phyloP scores from a whole-genome alignment of 176 grass and related monocot genomes.

The Zoysia japonica region DNA sequence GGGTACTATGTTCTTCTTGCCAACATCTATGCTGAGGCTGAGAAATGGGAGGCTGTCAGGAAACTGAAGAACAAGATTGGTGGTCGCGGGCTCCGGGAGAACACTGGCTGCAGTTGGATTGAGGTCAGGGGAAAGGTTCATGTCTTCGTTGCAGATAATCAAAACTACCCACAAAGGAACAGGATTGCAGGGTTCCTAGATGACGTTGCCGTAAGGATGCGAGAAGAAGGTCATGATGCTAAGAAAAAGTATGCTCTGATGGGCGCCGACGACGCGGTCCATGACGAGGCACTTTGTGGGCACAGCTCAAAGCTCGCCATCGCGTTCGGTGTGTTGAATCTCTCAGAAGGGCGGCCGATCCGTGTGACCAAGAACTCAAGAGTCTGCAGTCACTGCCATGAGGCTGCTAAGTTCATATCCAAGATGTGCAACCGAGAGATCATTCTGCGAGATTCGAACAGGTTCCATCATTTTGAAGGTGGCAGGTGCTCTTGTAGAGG shows the following conservation, averaged over 20 bases:
- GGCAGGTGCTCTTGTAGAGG: constrained; percentile 91
- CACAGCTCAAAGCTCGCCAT: constrained; percentile 86
- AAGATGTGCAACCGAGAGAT: constrained; percentile 74
- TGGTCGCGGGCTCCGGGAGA: constrained; percentile 51
- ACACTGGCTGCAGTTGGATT: constrained; percentile 73
- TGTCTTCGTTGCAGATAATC: constrained; percentile 56
- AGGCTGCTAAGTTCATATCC: constrained; percentile 73
- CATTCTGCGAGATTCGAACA: constrained; percentile 74
- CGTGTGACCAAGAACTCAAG: constrained; percentile 61
- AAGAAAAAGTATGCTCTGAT: constrained; percentile 62
- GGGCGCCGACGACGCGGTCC: constrained; percentile 50
- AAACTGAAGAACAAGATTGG: constrained; percentile 62
- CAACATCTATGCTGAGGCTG: constrained; percentile 85
- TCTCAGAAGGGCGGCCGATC: constrained; percentile 50
- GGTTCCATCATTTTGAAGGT: constrained; percentile 79
- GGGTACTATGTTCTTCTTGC: constrained; percentile 80
- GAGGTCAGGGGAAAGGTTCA: constrained; percentile 67
- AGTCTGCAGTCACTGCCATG: constrained; percentile 80
- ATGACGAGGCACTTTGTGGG: constrained; percentile 65
- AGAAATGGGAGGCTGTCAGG: constrained; percentile 80
- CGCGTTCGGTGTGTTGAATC: constrained; percentile 71
- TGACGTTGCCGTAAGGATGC: constrained; percentile 56
- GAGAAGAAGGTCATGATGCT: constrained; percentile 53
- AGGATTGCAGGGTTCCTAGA: constrained; percentile 66
- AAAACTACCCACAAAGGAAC: constrained; percentile 50